These are phyloP conservation scores for Cenococcum geophilum DNA, from an alignment of 495 filamentous ascomycete species.

Conservation along the genomic window DNA sequence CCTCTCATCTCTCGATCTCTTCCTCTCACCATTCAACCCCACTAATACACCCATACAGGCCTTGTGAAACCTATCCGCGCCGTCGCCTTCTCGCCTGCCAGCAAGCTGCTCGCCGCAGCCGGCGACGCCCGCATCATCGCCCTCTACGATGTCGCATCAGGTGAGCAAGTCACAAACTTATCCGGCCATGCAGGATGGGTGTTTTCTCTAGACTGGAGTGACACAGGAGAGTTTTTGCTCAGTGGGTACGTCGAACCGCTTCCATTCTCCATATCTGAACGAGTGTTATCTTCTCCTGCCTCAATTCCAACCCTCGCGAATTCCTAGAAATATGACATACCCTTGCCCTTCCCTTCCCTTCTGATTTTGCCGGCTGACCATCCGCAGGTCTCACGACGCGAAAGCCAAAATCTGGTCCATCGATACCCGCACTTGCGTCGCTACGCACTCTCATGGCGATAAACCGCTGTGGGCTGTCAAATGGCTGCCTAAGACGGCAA, in stretches of 20 bases:
- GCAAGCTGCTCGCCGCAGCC: conserved; percentile 81
- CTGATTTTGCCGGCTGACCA: too few species aligned
- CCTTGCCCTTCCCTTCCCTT: too few species aligned
- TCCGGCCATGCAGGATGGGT: conserved; percentile 79
- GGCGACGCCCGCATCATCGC: conserved; percentile 85
- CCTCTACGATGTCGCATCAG: conserved; percentile 83
- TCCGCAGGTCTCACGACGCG: conserved; percentile 66
- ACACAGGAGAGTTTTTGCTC: conserved; percentile 87
- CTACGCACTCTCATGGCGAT: conserved; percentile 87
- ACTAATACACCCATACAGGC: conserved; percentile 44
- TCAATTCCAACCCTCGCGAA: too few species aligned
- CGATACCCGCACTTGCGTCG: conserved; percentile 73
- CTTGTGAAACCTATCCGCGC: conserved; percentile 76
- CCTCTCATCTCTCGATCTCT: not conserved
- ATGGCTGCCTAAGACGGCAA: conserved; percentile 72
- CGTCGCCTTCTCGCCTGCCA: conserved; percentile 79
- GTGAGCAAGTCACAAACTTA: conserved; percentile 85
- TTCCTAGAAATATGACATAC: too few species aligned
- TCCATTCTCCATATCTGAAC: not conserved
- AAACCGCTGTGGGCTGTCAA: conserved; percentile 78
- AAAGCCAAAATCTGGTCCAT: conserved; percentile 95
- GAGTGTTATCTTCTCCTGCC: not conserved
- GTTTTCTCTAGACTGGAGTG: conserved; percentile 82
- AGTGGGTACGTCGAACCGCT: conserved; percentile 53
- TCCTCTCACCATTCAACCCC: not conserved